Percentiles rank a stretch among this genome's conserved stretches.
Evolutionary conservation across 2,329 filamentous ascomycete species (phyloP).

Genomic region (Microsporum canis): DNA sequence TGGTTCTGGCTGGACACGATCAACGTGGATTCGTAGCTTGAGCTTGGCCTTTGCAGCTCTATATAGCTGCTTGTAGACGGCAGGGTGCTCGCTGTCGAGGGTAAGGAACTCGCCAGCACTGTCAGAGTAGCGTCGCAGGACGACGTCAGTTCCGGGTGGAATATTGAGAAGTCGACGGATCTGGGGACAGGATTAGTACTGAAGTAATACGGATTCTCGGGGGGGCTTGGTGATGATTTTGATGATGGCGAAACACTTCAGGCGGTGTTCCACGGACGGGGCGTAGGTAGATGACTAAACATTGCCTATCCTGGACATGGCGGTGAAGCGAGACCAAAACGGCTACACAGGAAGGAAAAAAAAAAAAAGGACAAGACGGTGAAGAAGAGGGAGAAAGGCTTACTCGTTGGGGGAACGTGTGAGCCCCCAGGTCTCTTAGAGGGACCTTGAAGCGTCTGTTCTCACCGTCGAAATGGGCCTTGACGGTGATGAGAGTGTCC

Average conservation of each 20-base stretch:
- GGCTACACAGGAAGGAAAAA: background rate
- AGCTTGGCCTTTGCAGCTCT: slow-evolving; percentile 95
- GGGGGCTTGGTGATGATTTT: background rate
- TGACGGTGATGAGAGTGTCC: slow-evolving; percentile 72
- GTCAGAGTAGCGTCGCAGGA: slow-evolving; percentile 91
- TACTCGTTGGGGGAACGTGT: slow-evolving; percentile 73
- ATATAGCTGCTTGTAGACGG: slow-evolving; percentile 93
- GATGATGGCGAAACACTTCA: background rate
- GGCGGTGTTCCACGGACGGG: background rate
- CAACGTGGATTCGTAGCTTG: slow-evolving; percentile 81
- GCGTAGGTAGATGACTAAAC: background rate
- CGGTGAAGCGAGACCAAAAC: background rate
- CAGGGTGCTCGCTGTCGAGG: slow-evolving; percentile 63
- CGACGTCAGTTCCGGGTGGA: slow-evolving; percentile 48
- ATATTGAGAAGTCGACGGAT: slow-evolving; percentile 59
- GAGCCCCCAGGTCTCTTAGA: slow-evolving; percentile 67
- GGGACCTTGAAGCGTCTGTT: slow-evolving; percentile 81
- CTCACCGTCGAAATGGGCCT: slow-evolving; percentile 64
- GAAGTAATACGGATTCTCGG: background rate
- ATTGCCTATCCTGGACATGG: background rate
- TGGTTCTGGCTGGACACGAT: slow-evolving; percentile 27
- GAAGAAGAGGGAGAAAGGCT: slow-evolving; percentile 23
- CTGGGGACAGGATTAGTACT: slow-evolving; percentile 34
- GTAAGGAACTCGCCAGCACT: slow-evolving; percentile 70
- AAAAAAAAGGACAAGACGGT: background rate